Conservation (phyloP, 148 eudicot species). For the Salicornia ramosissima region DNA sequence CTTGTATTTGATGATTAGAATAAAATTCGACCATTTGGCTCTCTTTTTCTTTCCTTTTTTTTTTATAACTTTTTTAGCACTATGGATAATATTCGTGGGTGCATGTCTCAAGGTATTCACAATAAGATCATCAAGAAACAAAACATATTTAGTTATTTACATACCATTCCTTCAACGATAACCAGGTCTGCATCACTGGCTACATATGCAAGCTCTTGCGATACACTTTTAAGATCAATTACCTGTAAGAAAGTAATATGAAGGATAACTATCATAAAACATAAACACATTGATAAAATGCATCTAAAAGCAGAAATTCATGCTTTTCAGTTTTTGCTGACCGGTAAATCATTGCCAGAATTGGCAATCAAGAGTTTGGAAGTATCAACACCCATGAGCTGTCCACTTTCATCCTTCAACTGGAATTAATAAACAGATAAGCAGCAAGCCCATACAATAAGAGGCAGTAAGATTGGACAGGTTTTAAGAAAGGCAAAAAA, state of each 20-base stretch:
- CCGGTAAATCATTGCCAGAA: constrained; percentile 99
- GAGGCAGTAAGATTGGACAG: background rate
- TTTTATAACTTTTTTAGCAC: background rate
- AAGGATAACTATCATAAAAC: constrained; percentile 16
- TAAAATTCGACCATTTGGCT: background rate
- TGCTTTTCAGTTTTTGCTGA: constrained; percentile 45
- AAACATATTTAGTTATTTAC: constrained; percentile 19
- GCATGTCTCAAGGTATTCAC: background rate
- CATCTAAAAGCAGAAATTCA: background rate
- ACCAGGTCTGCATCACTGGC: constrained; percentile 94
- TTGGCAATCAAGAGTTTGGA: constrained; percentile 81
- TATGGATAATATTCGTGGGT: background rate
- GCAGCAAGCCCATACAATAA: background rate
- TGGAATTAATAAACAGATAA: constrained; percentile 21
- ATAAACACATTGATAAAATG: background rate
- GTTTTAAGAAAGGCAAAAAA: background rate
- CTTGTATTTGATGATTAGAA: background rate
- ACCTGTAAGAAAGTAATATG: constrained; percentile 44
- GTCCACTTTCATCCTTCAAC: constrained; percentile 87
- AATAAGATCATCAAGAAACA: background rate
- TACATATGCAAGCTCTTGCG: constrained; percentile 89
- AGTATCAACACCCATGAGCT: constrained; percentile 77
- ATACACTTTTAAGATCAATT: constrained; percentile 78
- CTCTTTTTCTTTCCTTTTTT: too few species aligned
- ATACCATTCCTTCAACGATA: constrained; percentile 95